Base-by-base conservation (phyloP, 176 grass and related monocot species). In the Alopecurus myosuroides region DNA sequence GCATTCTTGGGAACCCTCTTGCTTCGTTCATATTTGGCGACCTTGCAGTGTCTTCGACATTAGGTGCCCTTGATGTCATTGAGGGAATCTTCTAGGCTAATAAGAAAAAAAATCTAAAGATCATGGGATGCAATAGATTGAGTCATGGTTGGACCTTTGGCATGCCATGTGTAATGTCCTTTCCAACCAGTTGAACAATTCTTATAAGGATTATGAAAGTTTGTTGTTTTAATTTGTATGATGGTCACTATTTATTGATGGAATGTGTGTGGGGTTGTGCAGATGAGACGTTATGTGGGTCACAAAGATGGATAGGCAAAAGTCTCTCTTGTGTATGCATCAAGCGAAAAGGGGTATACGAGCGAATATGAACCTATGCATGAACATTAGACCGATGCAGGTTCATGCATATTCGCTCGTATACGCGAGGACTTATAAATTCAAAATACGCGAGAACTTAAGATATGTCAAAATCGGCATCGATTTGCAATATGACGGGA, bases 221-320 rank as follows among this genome's bases (percentile, higher is more conserved):
- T 11, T 5, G 9, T 15, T 65, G 19, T 76, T 81, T 86, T 11
- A 6, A 6, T 46, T 57, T 69, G 34, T 33, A 11, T 57, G 34
- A 28, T 62, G 4, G 36, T 77, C 18, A 42, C 6, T 89, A 29
- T 9, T 74, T 50, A 42, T 19, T 64, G 13, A 65, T 11, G 42
- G n/a, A 30, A 67, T 77, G 63, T 78, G 17, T 5, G 33, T 83
- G 29, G 73, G 33, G 37, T 49, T 91, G 68, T 56, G 84, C 85
- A 98, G 96, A 98, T 83, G 93, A 98, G 64, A 80, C 83, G 2
- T 94, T 91, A 77, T 95, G 96, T 84, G 96, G 93, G 63, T 98
- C 96, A 83, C 96, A 93, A 67, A 94, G 88, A 95, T 98, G 96
- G 96, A 98, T 98, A 83, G 96, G 93, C 50, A 98, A 91, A 88